Conservation (phyloP, 1,284 basidiomycete species). For the Pseudozyma hubeiensis region DNA sequence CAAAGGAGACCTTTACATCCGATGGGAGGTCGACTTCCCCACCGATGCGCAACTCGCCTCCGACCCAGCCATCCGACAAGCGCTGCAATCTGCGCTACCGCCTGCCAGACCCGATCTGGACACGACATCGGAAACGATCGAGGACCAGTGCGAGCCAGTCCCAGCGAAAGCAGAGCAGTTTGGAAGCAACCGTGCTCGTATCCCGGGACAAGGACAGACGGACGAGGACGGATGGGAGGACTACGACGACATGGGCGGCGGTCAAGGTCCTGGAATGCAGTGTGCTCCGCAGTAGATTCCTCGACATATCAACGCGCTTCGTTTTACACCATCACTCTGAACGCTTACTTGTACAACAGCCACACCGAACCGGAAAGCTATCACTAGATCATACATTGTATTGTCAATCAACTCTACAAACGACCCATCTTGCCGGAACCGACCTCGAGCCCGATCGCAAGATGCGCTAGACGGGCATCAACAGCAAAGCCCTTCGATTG, state of each 20-base stretch:
- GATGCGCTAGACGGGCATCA: constrained; percentile 64
- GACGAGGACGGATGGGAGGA: constrained; percentile 53
- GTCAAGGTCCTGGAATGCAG: constrained; percentile 56
- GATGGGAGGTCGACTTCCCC: constrained; percentile 64
- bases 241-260: constrained; percentile 38
- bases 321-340: constrained; percentile 16
- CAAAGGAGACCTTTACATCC: constrained; percentile 60
- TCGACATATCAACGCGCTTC: background rate
- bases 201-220: constrained; percentile 37
- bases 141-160: constrained; percentile 39
- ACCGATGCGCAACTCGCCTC: constrained; percentile 48
- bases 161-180: constrained; percentile 46
- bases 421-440: constrained; percentile 42
- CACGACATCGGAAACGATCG: constrained; percentile 28
- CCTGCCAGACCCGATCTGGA: constrained; percentile 50
- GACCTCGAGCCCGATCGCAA: constrained; percentile 61
- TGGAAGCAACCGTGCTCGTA: constrained; percentile 46
- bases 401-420: constrained; percentile 13
- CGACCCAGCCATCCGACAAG: constrained; percentile 28
- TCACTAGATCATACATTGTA: constrained; percentile 4
- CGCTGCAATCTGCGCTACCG: constrained; percentile 44
- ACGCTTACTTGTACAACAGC: constrained; percentile 15
- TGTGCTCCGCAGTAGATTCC: constrained; percentile 52
- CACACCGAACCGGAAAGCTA: constrained; percentile 1
- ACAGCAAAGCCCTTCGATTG: constrained; percentile 56